Percentiles rank a stretch among this genome's conserved stretches.
These are phyloP conservation scores for Alternaria triticina DNA, from an alignment of 2,329 filamentous ascomycete genomes.

Conservation along the genomic window DNA sequence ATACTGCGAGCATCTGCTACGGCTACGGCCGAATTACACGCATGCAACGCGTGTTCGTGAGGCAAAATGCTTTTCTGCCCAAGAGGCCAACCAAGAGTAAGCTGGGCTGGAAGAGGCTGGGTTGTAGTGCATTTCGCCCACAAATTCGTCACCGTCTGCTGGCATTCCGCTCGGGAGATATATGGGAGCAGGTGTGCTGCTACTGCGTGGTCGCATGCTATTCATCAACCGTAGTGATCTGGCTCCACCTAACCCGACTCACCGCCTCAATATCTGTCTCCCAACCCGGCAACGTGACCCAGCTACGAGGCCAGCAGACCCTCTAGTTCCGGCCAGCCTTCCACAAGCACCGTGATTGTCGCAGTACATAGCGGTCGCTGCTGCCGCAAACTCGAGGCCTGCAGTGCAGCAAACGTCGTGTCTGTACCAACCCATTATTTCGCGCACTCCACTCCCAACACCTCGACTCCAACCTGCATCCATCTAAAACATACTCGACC, in stretches of 20 bases:
- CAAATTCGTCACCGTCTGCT: slow-evolving; percentile 35
- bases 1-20: neutral
- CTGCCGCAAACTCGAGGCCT: slow-evolving; percentile 13
- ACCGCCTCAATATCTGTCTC: slow-evolving; percentile 39
- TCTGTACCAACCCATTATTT: slow-evolving; percentile 11
- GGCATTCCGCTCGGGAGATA: slow-evolving; percentile 64
- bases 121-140: slow-evolving; percentile 26
- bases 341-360: slow-evolving; percentile 8
- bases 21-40: slow-evolving; percentile 23
- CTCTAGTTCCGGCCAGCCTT: slow-evolving; percentile 21
- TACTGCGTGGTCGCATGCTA: slow-evolving; percentile 43
- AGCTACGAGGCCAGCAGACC: slow-evolving; percentile 30
- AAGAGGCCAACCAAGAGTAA: slow-evolving; percentile 15
- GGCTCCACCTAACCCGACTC: slow-evolving; percentile 34
- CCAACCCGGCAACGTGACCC: slow-evolving; percentile 33
- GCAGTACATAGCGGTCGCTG: slow-evolving; percentile 29
- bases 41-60: slow-evolving; percentile 29
- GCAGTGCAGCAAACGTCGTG: slow-evolving; percentile 18
- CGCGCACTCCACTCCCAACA: neutral
- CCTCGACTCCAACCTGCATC: slow-evolving; percentile 22
- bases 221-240: slow-evolving; percentile 30
- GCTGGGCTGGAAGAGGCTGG: slow-evolving; percentile 31
- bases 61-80: slow-evolving; percentile 21
- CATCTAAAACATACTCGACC: slow-evolving; percentile 38
- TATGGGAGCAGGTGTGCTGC: slow-evolving; percentile 64